These are phyloP conservation scores for Sherardia arvensis DNA, from an alignment of 257 asterid species.

Conservation along the genomic window DNA sequence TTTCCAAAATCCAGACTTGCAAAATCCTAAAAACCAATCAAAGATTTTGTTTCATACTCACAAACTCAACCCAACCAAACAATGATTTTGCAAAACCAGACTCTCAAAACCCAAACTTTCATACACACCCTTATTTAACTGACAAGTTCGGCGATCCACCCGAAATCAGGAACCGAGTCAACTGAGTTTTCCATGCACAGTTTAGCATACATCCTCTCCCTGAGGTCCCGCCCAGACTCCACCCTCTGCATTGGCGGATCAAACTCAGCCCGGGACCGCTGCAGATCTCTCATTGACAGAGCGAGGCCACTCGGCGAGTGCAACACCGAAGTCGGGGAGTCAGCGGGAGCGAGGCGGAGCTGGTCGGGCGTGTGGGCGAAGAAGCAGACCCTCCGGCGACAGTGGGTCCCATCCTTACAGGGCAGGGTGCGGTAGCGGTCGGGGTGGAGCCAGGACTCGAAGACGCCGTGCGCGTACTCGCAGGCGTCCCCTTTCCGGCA, in stretches of 20 bases:
- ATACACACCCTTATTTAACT: constrained; percentile 8
- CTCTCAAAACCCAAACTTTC: too few relatives aligned
- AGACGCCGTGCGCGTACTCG: constrained; percentile 89
- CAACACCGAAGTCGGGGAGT: constrained; percentile 23
- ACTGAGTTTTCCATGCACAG: constrained; percentile 70
- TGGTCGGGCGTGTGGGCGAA: constrained; percentile 85
- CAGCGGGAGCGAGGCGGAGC: constrained; percentile 41
- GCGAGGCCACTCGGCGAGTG: constrained; percentile 43
- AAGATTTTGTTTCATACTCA: too few relatives aligned
- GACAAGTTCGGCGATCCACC: constrained; percentile 58
- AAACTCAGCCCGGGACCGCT: constrained; percentile 33
- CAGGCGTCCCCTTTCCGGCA: constrained; percentile 72
- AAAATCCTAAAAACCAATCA: too few relatives aligned
- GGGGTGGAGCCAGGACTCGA: constrained; percentile 94
- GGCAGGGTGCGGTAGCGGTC: constrained; percentile 89
- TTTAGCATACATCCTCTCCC: constrained; percentile 62
- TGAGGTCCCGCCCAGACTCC: constrained; percentile 64
- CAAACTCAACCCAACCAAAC: too few relatives aligned
- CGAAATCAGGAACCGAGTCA: constrained; percentile 39
- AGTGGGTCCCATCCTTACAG: constrained; percentile 78
- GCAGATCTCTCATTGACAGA: constrained; percentile 55
- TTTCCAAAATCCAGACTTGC: too few relatives aligned
- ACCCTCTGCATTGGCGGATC: constrained; percentile 58
- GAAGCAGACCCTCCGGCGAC: constrained; percentile 82
- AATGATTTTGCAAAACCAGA: too few relatives aligned